Conservation (phyloP, 106 monocot genomes). For the Acorus gramineus region DNA sequence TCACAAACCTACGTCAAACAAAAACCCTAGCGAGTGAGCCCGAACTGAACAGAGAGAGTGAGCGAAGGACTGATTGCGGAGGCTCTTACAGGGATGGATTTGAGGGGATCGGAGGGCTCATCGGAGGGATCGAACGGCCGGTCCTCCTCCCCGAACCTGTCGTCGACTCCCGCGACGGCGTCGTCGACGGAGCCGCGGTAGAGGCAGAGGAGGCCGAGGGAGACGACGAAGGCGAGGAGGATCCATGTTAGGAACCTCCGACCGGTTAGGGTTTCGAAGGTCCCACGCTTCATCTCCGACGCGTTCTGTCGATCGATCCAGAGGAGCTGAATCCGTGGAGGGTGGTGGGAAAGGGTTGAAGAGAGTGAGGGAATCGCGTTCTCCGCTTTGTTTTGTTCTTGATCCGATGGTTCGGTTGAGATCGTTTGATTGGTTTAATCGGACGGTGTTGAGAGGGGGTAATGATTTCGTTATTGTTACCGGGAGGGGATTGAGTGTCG, state of each 20-base stretch:
- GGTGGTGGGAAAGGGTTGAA: too few relatives aligned
- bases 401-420: too few relatives aligned
- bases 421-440: too few relatives aligned
- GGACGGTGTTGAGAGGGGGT: too few relatives aligned
- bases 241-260: conserved; percentile 42
- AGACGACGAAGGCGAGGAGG: conserved; percentile 38
- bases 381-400: too few relatives aligned
- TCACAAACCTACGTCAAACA: conserved; percentile 47
- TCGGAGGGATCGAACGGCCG: not conserved
- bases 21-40: not conserved
- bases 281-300: too few relatives aligned
- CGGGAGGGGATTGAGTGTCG: too few relatives aligned
- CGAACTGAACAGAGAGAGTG: not conserved
- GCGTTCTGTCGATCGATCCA: too few relatives aligned
- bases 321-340: too few relatives aligned
- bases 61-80: not conserved
- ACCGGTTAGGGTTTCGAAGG: conserved; percentile 5
- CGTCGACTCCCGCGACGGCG: not conserved
- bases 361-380: too few relatives aligned
- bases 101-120: conserved; percentile 10
- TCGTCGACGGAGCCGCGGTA: conserved; percentile 5
- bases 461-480: too few relatives aligned
- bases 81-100: conserved; percentile 43
- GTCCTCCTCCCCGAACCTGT: not conserved
- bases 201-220: conserved; percentile 28